These are phyloP conservation scores for Tuber calosporum DNA, from an alignment of 495 filamentous ascomycete species.

Conservation along the genomic window DNA sequence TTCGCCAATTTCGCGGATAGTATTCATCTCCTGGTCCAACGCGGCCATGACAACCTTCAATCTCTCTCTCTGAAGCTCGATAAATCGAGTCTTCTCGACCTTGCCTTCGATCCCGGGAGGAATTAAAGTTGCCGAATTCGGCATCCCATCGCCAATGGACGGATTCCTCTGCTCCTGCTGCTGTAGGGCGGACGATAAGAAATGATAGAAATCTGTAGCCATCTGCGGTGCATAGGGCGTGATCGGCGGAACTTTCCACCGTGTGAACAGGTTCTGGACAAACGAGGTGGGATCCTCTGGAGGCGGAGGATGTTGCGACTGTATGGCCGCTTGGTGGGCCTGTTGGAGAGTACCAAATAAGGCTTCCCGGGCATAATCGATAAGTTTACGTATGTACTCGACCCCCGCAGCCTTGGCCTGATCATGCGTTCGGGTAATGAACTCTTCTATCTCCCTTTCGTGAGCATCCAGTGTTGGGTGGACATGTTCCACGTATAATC, in stretches of 20 bases:
- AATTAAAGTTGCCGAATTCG: slow-evolving; percentile 26
- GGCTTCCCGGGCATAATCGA: slow-evolving; percentile 67
- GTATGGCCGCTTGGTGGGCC: slow-evolving; percentile 44
- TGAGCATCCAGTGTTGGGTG: slow-evolving; percentile 83
- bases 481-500: slow-evolving; percentile 76
- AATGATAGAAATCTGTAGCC: slow-evolving; percentile 61
- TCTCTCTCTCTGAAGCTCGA: slow-evolving; percentile 38
- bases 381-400: slow-evolving; percentile 67
- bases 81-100: slow-evolving; percentile 36
- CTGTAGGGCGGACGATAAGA: slow-evolving; percentile 59
- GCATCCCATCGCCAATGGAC: slow-evolving; percentile 10
- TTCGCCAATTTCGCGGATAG: slow-evolving; percentile 30
- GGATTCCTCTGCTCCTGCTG: slow-evolving; percentile 24
- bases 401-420: slow-evolving; percentile 70
- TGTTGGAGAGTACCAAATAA: slow-evolving; percentile 55
- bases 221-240: slow-evolving; percentile 46
- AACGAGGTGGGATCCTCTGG: slow-evolving; percentile 53
- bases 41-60: slow-evolving; percentile 37
- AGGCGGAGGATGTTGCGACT: slow-evolving; percentile 44
- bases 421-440: slow-evolving; percentile 77
- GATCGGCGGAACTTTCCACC: slow-evolving; percentile 69
- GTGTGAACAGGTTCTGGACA: slow-evolving; percentile 70
- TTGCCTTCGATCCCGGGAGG: slow-evolving; percentile 33
- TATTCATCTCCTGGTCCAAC: slow-evolving; percentile 37
- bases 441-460: slow-evolving; percentile 79